These are phyloP conservation scores for Mortierella sp. DNA, from an alignment of 371 early-diverging fungal genomes.

Conservation along the genomic window DNA sequence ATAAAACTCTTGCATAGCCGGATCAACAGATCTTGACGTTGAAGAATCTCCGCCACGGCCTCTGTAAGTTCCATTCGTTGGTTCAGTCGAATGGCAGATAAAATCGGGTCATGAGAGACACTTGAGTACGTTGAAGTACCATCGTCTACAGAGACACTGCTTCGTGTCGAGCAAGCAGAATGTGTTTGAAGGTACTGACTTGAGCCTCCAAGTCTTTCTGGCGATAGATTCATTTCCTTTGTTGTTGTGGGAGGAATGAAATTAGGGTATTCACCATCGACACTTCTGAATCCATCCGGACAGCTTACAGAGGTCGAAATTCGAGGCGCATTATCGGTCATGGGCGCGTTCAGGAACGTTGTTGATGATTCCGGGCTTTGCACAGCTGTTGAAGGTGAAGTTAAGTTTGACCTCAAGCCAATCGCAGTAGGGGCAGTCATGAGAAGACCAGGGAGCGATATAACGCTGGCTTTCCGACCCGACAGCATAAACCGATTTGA, in stretches of 20 bases:
- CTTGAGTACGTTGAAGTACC: slow-evolving; percentile 29
- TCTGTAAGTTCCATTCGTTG: slow-evolving; percentile 39
- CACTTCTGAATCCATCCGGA: not conserved
- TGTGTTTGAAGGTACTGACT: slow-evolving; percentile 11
- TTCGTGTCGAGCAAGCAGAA: slow-evolving; percentile 23
- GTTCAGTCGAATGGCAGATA: slow-evolving; percentile 24
- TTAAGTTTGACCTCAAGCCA: slow-evolving; percentile 7
- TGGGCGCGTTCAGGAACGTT: slow-evolving; percentile 7
- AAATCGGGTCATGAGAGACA: slow-evolving; percentile 25
- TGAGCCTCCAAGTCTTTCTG: slow-evolving; percentile 6
- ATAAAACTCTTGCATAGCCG: slow-evolving; percentile 67
- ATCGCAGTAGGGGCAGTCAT: slow-evolving; percentile 31
- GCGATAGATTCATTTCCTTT: not conserved
- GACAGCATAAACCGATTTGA: slow-evolving; percentile 6
- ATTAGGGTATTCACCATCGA: not conserved
- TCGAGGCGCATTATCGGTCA: not conserved
- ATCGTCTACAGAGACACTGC: slow-evolving; percentile 36
- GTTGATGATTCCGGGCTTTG: slow-evolving; percentile 7
- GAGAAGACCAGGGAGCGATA: slow-evolving; percentile 31
- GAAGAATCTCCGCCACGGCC: slow-evolving; percentile 65
- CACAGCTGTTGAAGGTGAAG: not conserved
- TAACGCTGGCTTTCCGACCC: slow-evolving; percentile 27
- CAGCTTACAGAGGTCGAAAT: not conserved
- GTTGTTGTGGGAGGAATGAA: not conserved
- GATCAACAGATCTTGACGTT: slow-evolving; percentile 69